Evolutionary conservation across 768 basidiomycete genomes (phyloP).

Genomic region (Rhizopogon sp.): DNA sequence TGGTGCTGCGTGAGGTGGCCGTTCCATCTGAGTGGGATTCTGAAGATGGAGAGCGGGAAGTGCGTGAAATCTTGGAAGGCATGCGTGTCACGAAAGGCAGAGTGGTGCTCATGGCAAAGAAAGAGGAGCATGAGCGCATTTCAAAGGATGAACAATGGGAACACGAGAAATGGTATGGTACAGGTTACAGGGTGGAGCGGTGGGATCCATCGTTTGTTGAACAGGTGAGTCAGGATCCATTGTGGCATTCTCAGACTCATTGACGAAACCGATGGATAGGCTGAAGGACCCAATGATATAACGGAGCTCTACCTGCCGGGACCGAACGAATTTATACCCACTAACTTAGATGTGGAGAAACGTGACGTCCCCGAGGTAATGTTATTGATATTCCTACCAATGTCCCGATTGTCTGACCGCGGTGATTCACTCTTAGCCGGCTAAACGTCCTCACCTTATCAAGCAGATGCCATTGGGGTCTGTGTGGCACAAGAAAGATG

Average conservation of each 20-base stretch:
- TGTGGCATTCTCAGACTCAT: not conserved
- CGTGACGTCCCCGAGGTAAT: slow-evolving; percentile 57
- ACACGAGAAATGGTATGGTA: slow-evolving; percentile 91
- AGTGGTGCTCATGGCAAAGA: slow-evolving; percentile 76
- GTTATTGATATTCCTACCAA: slow-evolving; percentile 3
- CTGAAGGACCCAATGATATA: slow-evolving; percentile 57
- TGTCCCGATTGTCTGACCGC: not conserved
- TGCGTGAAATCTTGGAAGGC: slow-evolving; percentile 55
- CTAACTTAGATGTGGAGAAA: slow-evolving; percentile 80
- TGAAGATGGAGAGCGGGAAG: slow-evolving; percentile 41
- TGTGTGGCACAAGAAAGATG: slow-evolving; percentile 97
- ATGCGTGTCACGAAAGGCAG: slow-evolving; percentile 58
- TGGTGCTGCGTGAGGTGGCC: slow-evolving; percentile 65
- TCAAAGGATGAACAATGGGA: slow-evolving; percentile 54
- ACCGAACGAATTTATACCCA: slow-evolving; percentile 89
- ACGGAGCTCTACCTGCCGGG: slow-evolving; percentile 72
- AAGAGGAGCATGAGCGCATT: slow-evolving; percentile 53
- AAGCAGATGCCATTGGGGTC: slow-evolving; percentile 64
- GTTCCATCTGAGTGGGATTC: slow-evolving; percentile 73
- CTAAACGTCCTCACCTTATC: slow-evolving; percentile 71
- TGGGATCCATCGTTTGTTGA: slow-evolving; percentile 60
- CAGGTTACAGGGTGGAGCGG: slow-evolving; percentile 73
- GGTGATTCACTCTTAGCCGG: slow-evolving; percentile 44
- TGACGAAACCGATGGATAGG: slow-evolving; percentile 34
- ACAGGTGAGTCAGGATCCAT: slow-evolving; percentile 31